Percentiles rank a stretch among this genome's conserved stretches.
Evolutionary conservation across 768 basidiomycete genomes (phyloP).

Genomic region (Trametes punicea): DNA sequence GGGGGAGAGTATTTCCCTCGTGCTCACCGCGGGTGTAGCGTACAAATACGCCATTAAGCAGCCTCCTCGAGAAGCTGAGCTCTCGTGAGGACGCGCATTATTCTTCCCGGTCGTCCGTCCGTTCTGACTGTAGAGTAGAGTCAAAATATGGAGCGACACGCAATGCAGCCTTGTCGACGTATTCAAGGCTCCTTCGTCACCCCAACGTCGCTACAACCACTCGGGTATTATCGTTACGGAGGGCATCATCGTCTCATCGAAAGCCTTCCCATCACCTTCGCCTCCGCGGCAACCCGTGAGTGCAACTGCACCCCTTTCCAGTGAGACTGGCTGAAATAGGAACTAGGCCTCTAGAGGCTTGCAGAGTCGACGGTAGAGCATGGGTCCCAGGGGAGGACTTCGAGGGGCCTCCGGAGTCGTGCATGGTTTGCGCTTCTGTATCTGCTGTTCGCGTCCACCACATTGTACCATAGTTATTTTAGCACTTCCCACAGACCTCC

Average conservation of each 20-base stretch:
- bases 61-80: conserved; percentile 35
- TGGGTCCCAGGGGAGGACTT: not conserved
- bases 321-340: not conserved
- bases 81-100: conserved; percentile 39
- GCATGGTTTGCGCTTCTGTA: too few species aligned
- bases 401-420: not conserved
- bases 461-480: conserved; percentile 10
- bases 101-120: not conserved
- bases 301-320: not conserved
- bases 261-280: not conserved
- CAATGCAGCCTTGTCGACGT: conserved; percentile 32
- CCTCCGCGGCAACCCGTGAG: not conserved
- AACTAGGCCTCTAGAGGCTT: not conserved
- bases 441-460: not conserved
- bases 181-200: conserved; percentile 15
- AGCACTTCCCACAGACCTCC: conserved; percentile 4
- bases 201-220: not conserved
- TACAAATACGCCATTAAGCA: conserved; percentile 48
- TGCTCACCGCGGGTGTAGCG: conserved; percentile 45
- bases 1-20: conserved; percentile 43
- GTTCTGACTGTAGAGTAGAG: conserved; percentile 27
- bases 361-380: not conserved
- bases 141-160: conserved; percentile 45
- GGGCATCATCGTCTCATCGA: conserved; percentile 16
- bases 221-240: conserved; percentile 9